These are phyloP conservation scores for Stagonosporopsis rhizophila DNA, from an alignment of 2,329 filamentous ascomycete genomes.

Conservation along the genomic window DNA sequence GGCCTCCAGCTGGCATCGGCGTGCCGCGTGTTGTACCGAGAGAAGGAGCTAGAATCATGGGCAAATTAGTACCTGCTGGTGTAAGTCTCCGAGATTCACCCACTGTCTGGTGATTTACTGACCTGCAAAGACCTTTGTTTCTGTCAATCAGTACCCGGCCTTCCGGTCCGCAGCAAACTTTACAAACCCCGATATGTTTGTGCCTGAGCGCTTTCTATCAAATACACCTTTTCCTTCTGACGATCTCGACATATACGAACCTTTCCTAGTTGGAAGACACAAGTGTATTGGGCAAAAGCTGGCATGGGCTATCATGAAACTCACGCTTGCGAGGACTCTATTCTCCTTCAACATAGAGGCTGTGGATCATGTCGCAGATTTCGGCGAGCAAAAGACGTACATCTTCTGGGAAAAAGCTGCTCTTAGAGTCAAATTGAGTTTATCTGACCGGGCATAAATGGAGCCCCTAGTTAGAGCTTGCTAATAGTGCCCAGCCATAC, in stretches of 20 bases:
- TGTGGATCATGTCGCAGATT: slow-evolving; percentile 20
- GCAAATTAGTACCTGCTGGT: slow-evolving; percentile 26
- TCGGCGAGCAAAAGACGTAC: slow-evolving; percentile 30
- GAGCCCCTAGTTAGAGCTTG: too few species aligned
- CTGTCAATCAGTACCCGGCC: slow-evolving; percentile 36
- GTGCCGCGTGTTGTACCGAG: slow-evolving; percentile 29
- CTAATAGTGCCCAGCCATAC: too few species aligned
- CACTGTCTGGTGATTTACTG: neutral
- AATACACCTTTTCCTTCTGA: slow-evolving; percentile 16
- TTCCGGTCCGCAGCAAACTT: slow-evolving; percentile 36
- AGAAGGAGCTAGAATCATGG: slow-evolving; percentile 28
- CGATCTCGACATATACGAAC: slow-evolving; percentile 26
- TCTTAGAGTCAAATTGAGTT: neutral
- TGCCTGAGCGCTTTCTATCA: slow-evolving; percentile 44
- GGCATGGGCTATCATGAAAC: slow-evolving; percentile 42
- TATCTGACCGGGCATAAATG: neutral
- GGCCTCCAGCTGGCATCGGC: slow-evolving; percentile 27
- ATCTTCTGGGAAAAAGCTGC: slow-evolving; percentile 26
- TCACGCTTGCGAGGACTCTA: slow-evolving; percentile 50
- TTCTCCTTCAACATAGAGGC: slow-evolving; percentile 48
- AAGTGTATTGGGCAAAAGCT: slow-evolving; percentile 36
- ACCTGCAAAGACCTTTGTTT: slow-evolving; percentile 31
- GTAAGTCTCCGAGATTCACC: slow-evolving; percentile 11
- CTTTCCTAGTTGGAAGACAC: slow-evolving; percentile 36
- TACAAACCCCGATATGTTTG: slow-evolving; percentile 32